Base-by-base conservation (phyloP, 768 basidiomycete genomes). In the Gloeophyllum trabeum region DNA sequence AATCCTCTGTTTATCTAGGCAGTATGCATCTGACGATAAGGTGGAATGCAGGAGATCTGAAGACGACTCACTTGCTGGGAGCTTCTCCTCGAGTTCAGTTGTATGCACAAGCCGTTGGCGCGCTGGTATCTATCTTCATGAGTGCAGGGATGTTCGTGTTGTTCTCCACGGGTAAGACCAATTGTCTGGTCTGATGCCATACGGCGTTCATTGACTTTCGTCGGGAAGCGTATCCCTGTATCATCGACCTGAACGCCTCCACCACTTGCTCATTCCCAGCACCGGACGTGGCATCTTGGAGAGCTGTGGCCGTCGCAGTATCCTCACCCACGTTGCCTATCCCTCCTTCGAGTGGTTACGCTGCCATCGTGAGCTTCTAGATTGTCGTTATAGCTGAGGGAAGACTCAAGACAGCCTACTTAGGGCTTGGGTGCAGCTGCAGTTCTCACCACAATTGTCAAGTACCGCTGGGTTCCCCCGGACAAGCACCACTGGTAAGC, bases 41-140 rank as follows among this genome's bases (percentile, higher is more conserved):
- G n/a, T n/a, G n/a, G n/a, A n/a, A n/a, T 10, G 16, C 28, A 32
- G 36, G 48, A 10, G 52, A 53, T 26, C 44, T 53, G 26, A 53
- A 53, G 35, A 51, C 52, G 3, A 52, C 53, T 0, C 53, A 54
- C 38, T 44, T 53, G 3, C 48, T 54, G 30, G 48, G 51, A 7
- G 53, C 51, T 2, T 47, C 53, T 3, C 53, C 53, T 12, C 53
- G 53, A 19, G 51, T 50, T 1, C 53, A 52, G 48, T 48, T 54
- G 18, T 54, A 54, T 46, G 47, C 51, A 5, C 53, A 54, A 35
- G 49, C 46, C 43, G 40, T 16, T 37, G 53, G 53, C 43, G 53
- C 53, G 4, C 48, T 54, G 28, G 53, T 54, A 16, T 54, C 53
- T 35, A 48, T 54, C 42, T 54, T 52, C 51, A 47, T 53, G 45